Evolutionary conservation across 129 eudicot species (phyloP).

Genomic region (Chrysanthemum makinoi): DNA sequence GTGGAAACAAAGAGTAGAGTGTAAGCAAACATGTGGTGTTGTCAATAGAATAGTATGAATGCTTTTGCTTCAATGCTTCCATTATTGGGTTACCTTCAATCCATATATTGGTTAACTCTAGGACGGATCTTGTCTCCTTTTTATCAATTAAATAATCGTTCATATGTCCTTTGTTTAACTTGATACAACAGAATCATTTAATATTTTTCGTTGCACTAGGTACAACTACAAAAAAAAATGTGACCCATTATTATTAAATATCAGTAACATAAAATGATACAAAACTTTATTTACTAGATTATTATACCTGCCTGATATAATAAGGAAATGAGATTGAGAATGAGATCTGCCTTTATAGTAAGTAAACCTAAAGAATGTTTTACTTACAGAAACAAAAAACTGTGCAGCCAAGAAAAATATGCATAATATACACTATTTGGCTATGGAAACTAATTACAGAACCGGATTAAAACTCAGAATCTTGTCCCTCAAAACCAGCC

Average conservation of each 20-base stretch:
- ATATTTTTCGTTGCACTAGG: not conserved
- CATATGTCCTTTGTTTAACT: not conserved
- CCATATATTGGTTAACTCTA: not conserved
- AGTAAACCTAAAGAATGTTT: conserved; percentile 25
- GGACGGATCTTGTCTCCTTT: conserved; percentile 31
- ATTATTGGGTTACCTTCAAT: conserved; percentile 28
- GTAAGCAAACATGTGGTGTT: conserved; percentile 42
- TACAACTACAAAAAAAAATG: not conserved
- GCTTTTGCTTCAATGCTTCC: conserved; percentile 23
- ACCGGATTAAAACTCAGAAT: conserved; percentile 11
- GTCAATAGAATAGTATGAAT: conserved; percentile 18
- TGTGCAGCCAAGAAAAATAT: conserved; percentile 26
- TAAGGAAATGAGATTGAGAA: not conserved
- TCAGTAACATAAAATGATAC: too few relatives aligned
- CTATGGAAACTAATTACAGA: conserved; percentile 39
- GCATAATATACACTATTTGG: conserved; percentile 21
- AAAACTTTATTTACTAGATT: too few relatives aligned
- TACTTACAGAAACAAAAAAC: conserved; percentile 35
- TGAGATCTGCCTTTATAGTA: conserved; percentile 5
- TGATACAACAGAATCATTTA: not conserved
- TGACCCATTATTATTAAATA: too few relatives aligned
- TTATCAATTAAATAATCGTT: conserved; percentile 8
- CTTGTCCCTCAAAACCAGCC: conserved; percentile 17
- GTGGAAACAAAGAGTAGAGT: conserved; percentile 64
- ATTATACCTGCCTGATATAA: too few relatives aligned